phyloP scores from a whole-genome alignment of 306 rosid species.

The Sophora flavescens region DNA sequence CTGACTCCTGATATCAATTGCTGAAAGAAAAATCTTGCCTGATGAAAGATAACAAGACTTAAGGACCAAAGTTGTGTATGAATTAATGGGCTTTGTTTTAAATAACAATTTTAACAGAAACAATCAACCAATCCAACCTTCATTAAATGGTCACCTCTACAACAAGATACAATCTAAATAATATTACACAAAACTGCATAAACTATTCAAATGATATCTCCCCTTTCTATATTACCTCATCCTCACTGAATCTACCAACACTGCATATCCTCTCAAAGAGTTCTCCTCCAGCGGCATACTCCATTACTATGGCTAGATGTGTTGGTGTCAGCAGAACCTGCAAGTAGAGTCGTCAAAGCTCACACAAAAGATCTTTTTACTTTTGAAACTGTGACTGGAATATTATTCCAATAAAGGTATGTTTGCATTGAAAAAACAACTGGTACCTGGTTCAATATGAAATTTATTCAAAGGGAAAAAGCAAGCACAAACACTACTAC shows the following conservation, averaged over 20 bases:
- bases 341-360: conserved; percentile 48
- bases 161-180: conserved; percentile 4
- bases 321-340: conserved; percentile 85
- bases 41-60: conserved; percentile 44
- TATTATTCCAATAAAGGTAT: conserved; percentile 2
- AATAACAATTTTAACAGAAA: background rate
- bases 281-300: conserved; percentile 91
- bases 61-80: conserved; percentile 11
- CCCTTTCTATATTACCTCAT: conserved; percentile 66
- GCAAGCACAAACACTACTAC: background rate
- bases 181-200: conserved; percentile 14
- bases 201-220: conserved; percentile 25
- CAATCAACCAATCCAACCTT: conserved; percentile 10
- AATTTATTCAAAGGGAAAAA: conserved; percentile 11
- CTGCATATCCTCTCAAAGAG: conserved; percentile 75
- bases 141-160: background rate
- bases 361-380: background rate
- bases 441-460: conserved; percentile 2
- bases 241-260: conserved; percentile 86
- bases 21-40: conserved; percentile 97
- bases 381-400: background rate
- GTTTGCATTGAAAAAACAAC: background rate
- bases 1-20: conserved; percentile 91
- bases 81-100: background rate
- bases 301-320: conserved; percentile 89